Evolutionary conservation across 352 stramenopile species (phyloP).

Genomic region (Globisporangium parvum): DNA sequence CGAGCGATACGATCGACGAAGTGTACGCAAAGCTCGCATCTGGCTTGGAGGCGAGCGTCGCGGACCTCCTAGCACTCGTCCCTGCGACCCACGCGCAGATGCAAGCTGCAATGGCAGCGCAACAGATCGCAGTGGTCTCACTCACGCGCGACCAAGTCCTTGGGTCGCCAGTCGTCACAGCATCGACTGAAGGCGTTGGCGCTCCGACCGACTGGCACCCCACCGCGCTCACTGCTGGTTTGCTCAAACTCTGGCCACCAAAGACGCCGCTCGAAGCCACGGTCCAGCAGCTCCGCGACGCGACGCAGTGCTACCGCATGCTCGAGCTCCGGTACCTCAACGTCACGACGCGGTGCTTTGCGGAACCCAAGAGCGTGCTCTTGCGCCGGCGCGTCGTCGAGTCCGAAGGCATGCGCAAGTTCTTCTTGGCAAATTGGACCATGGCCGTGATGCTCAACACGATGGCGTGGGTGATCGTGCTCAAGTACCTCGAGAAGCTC

Average conservation of each 20-base stretch:
- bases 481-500: constrained; percentile 43
- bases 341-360: constrained; percentile 26
- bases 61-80: constrained; percentile 22
- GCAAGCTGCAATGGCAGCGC: constrained; percentile 12
- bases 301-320: constrained; percentile 34
- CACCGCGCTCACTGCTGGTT: constrained; percentile 23
- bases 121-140: constrained; percentile 10
- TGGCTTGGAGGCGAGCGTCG: constrained; percentile 18
- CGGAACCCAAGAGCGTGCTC: constrained; percentile 20
- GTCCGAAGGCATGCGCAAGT: constrained; percentile 30
- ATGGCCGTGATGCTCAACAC: constrained; percentile 43
- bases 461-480: constrained; percentile 29
- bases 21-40: constrained; percentile 31
- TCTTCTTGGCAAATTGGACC: constrained; percentile 36
- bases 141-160: constrained; percentile 20
- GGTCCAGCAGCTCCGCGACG: constrained; percentile 16
- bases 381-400: constrained; percentile 5
- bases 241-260: constrained; percentile 38
- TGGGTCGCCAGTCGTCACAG: constrained; percentile 20
- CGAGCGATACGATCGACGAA: constrained; percentile 14
- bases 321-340: constrained; percentile 28
- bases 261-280: constrained; percentile 23
- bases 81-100: constrained; percentile 14
- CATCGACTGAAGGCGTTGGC: constrained; percentile 19
- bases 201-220: constrained; percentile 21